Evolutionary conservation across 768 basidiomycete genomes (phyloP), one percentile per base, ranked within the genome.

Genomic region (Porphyrellus cyaneotinctus): DNA sequence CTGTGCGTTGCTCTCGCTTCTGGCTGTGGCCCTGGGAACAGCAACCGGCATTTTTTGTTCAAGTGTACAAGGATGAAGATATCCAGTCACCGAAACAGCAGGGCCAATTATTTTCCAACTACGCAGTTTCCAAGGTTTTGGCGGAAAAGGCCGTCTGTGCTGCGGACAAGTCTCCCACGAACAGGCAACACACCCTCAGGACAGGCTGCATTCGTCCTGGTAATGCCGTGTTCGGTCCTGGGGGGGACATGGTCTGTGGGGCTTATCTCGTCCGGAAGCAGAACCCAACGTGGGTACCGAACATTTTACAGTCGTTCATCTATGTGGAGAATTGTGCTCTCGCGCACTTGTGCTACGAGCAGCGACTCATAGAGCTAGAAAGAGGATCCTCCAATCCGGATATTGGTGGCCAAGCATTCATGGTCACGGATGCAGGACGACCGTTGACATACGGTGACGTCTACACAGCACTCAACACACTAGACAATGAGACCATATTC

Each of bases 121-220:
- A 91, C 51, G 86, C 88, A 0, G 78, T 72, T 22, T 81, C 84
- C 36, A 91, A 91, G 64, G 60, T 71, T 9, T 67, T 72, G 24
- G 87, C 80, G 1, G 88, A 91, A 63, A 57, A 56, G 32, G 61
- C 66, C 12, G 78, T 83, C 13, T 70, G 78, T 48, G 58, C 61
- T 58, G 65, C 79, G 66, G 58, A 79, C 70, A 49, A 68, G 52
- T 63, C 70, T n/a, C 52, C 59, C 2, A 69, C 71, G 4, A 65
- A 53, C 14, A 17, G 62, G 71, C 18, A 54, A 38, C 51, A 54
- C 20, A 60, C 72, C 13, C 64, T 90, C 41, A 77, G 85, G 46
- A 90, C 87, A 9, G 87, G 88, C 0, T 84, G 80, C 55, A 74
- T 91, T 38, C 80, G 88, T n/a, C 88, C 88, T 3, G 87, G 88